phyloP scores from a whole-genome alignment of 305 asterid species.

The Plantago coronopus region DNA sequence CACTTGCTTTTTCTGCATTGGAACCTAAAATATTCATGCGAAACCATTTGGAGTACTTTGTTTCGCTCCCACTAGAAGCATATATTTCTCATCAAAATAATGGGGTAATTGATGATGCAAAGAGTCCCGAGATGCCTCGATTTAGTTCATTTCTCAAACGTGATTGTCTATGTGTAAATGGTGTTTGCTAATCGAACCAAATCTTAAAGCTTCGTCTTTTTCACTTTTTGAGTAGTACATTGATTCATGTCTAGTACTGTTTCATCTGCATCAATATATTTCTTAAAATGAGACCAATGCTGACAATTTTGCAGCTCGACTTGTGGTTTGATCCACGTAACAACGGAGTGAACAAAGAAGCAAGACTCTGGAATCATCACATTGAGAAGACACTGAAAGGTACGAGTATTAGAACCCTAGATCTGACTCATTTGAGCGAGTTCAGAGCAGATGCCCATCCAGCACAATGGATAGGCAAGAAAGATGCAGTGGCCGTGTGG shows the following conservation, averaged over 20 bases:
- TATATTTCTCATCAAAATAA: no score
- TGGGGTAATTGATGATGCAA: background rate
- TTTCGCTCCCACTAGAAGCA: no score
- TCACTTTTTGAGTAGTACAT: no score
- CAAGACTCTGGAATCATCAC: constrained; percentile 53
- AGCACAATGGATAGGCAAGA: constrained; percentile 88
- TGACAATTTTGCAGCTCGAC: constrained; percentile 62
- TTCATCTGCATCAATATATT: background rate
- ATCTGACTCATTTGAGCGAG: constrained; percentile 78
- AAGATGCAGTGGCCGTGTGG: constrained; percentile 87
- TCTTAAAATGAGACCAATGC: background rate
- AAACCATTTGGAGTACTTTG: no score
- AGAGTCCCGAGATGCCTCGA: background rate
- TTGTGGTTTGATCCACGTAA: constrained; percentile 78
- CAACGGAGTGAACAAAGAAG: constrained; percentile 85
- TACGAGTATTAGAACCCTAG: constrained; percentile 48
- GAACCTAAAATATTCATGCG: no score
- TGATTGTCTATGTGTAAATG: no score
- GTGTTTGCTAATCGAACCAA: no score
- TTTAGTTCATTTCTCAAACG: background rate
- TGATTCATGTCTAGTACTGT: no score
- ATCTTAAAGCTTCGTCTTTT: no score
- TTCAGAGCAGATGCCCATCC: constrained; percentile 93
- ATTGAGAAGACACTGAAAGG: constrained; percentile 55
- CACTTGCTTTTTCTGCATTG: no score